Conservation (phyloP, 495 filamentous ascomycete genomes). For the Cairneyella variabilis region DNA sequence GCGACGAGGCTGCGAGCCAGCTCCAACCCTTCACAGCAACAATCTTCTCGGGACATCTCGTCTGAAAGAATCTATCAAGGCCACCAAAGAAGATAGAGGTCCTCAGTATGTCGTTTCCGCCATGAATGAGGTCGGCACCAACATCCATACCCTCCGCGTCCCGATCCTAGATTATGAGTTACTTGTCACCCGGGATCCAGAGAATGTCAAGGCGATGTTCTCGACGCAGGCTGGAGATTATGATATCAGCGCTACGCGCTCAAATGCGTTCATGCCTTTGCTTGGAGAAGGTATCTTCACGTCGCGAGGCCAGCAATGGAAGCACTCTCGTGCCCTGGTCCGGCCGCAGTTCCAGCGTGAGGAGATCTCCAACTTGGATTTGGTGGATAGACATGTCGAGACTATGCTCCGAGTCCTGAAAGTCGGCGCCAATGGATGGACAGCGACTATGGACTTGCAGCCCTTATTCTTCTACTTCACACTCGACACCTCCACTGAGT, state of each 20-base stretch:
- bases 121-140: slow-evolving; percentile 24
- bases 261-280: slow-evolving; percentile 19
- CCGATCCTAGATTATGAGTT: slow-evolving; percentile 31
- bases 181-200: slow-evolving; percentile 12
- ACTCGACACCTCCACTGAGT: slow-evolving; percentile 14
- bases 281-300: slow-evolving; percentile 41
- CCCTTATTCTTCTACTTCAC: slow-evolving; percentile 49
- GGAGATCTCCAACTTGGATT: slow-evolving; percentile 46
- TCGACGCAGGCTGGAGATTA: slow-evolving; percentile 58
- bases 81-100: slow-evolving; percentile 29
- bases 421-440: slow-evolving; percentile 19
- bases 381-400: slow-evolving; percentile 58
- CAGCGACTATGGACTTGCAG: slow-evolving; percentile 47
- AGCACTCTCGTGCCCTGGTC: slow-evolving; percentile 35
- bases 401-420: slow-evolving; percentile 41
- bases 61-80: slow-evolving; percentile 27
- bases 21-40: slow-evolving; percentile 28
- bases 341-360: slow-evolving; percentile 35
- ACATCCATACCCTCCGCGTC: slow-evolving; percentile 25
- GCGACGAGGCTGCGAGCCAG: slow-evolving; percentile 26
- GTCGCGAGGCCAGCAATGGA: slow-evolving; percentile 36
- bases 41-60: slow-evolving; percentile 31
- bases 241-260: slow-evolving; percentile 20
- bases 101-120: slow-evolving; percentile 27
- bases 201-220: slow-evolving; percentile 59